Evolutionary conservation across 495 filamentous ascomycete genomes (phyloP).

Genomic region (Daldinia concentrica): DNA sequence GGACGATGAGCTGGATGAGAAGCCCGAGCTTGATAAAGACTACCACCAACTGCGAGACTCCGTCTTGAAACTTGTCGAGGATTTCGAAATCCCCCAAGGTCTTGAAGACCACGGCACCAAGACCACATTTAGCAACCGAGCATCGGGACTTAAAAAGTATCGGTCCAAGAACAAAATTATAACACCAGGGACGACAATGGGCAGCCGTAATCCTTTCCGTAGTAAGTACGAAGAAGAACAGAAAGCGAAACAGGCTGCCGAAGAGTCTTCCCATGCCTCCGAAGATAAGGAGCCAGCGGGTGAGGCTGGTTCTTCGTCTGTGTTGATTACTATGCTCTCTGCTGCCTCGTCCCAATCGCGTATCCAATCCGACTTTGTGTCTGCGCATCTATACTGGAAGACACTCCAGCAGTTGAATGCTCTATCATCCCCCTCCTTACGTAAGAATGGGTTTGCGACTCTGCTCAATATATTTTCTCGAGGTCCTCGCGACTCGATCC

Average conservation of each 20-base stretch:
- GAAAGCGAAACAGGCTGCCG: slow-evolving; percentile 45
- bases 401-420: slow-evolving; percentile 70
- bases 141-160: slow-evolving; percentile 61
- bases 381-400: slow-evolving; percentile 74
- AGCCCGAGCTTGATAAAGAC: slow-evolving; percentile 77
- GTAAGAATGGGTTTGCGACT: slow-evolving; percentile 70
- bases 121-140: slow-evolving; percentile 71
- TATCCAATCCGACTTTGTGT: slow-evolving; percentile 74
- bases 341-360: slow-evolving; percentile 72
- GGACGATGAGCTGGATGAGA: slow-evolving; percentile 70
- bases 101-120: slow-evolving; percentile 62
- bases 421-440: slow-evolving; percentile 69
- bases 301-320: slow-evolving; percentile 54
- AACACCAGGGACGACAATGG: slow-evolving; percentile 56
- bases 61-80: slow-evolving; percentile 81
- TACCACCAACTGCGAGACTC: slow-evolving; percentile 85
- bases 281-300: slow-evolving; percentile 48
- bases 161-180: slow-evolving; percentile 60
- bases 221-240: slow-evolving; percentile 51
- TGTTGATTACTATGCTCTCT: slow-evolving; percentile 73
- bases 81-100: slow-evolving; percentile 76
- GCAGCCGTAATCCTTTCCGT: slow-evolving; percentile 65
- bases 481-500: slow-evolving; percentile 72
- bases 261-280: slow-evolving; percentile 40
- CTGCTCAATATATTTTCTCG: slow-evolving; percentile 76